Evolutionary conservation across 768 basidiomycete genomes (phyloP).

Genomic region (Royoungia palumana): DNA sequence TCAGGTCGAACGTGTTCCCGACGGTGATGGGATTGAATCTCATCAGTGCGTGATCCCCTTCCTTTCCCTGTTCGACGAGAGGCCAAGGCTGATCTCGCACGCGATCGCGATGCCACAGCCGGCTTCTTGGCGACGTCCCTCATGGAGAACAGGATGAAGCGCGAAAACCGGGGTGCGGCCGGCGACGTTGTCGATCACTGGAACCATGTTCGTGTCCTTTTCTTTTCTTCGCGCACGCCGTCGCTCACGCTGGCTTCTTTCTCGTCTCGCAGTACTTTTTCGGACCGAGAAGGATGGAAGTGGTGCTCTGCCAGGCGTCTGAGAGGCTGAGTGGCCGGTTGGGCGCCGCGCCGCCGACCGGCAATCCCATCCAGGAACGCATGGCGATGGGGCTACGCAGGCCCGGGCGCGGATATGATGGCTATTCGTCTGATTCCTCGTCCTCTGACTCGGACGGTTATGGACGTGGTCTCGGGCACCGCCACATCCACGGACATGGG

Average conservation of each 20-base stretch:
- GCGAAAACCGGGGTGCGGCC: conserved; percentile 37
- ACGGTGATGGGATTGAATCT: conserved; percentile 30
- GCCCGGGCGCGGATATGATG: not conserved
- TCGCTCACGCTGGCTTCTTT: not conserved
- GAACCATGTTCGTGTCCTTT: conserved; percentile 38
- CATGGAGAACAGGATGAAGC: conserved; percentile 28
- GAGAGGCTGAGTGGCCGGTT: conserved; percentile 28
- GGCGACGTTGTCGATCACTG: conserved; percentile 44
- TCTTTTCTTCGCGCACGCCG: too few species aligned
- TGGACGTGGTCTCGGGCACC: not conserved
- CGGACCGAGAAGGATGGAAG: conserved; percentile 42
- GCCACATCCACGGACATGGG: not conserved
- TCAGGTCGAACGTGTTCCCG: conserved; percentile 31
- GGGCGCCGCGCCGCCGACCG: conserved; percentile 23
- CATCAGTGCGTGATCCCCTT: conserved; percentile 11
- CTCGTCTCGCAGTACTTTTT: conserved; percentile 42
- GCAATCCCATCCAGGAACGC: conserved; percentile 17
- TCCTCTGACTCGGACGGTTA: not conserved
- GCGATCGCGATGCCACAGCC: too few species aligned
- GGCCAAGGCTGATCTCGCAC: not conserved
- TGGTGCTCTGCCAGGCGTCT: conserved; percentile 34
- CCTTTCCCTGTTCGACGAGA: not conserved
- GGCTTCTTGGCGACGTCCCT: conserved; percentile 13
- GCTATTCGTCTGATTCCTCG: not conserved
- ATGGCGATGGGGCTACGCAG: conserved; percentile 19